Percentiles rank a stretch among this genome's conserved stretches.
Conservation (phyloP, 495 filamentous ascomycete genomes). For the Talaromyces thailandensis region DNA sequence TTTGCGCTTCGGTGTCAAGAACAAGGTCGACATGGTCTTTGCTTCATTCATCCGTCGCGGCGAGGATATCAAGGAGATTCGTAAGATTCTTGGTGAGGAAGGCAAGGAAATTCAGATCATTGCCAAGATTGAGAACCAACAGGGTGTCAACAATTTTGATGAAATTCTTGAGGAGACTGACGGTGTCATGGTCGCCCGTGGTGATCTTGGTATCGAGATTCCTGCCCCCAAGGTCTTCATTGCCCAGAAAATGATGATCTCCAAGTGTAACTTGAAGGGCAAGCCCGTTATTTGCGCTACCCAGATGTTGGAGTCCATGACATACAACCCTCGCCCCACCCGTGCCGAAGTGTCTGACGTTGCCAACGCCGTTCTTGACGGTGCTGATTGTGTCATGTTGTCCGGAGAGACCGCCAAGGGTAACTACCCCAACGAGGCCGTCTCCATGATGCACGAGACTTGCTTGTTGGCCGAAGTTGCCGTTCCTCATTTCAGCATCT, state of each 20-base stretch:
- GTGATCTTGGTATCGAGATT: conserved; percentile 97
- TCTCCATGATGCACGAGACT: conserved; percentile 95
- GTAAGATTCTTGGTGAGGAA: conserved; percentile 82
- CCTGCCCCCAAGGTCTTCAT: conserved; percentile 97
- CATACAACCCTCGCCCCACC: conserved; percentile 96
- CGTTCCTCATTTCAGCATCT: conserved; percentile 91
- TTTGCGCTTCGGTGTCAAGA: conserved; percentile 91
- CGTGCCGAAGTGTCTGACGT: conserved; percentile 98
- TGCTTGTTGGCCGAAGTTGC: conserved; percentile 92
- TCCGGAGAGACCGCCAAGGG: conserved; percentile 99
- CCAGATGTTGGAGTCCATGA: conserved; percentile 97
- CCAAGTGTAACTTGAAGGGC: conserved; percentile 98
- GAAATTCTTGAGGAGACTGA: conserved; percentile 95
- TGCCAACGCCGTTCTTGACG: conserved; percentile 94
- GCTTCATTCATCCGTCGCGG: conserved; percentile 95
- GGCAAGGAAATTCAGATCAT: conserved; percentile 98
- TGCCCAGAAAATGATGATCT: conserved; percentile 99
- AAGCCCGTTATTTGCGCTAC: conserved; percentile 96
- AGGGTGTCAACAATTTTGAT: conserved; percentile 97
- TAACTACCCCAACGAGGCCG: conserved; percentile 83
- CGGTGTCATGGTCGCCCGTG: conserved; percentile 99
- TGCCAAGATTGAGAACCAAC: conserved; percentile 99
- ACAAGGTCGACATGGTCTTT: conserved; percentile 97
- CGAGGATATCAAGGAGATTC: conserved; percentile 85
- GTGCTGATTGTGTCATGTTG: conserved; percentile 99